These are phyloP conservation scores for Grosmannia huntii DNA, from an alignment of 2,329 filamentous ascomycete genomes.

Conservation along the genomic window DNA sequence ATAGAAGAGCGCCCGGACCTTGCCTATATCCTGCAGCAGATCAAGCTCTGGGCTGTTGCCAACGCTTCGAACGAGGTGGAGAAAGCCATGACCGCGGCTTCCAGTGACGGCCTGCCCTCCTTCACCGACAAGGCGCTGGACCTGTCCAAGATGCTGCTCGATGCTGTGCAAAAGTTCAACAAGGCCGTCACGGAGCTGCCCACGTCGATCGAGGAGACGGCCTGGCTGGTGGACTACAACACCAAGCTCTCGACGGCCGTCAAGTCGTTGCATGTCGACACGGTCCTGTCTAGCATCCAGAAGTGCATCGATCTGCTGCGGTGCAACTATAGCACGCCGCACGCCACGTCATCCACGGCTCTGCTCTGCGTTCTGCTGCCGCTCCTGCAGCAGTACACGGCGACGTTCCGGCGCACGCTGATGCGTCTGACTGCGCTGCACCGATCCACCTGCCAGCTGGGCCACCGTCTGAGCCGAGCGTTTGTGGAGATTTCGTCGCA, in stretches of 20 bases:
- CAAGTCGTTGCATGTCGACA: slow-evolving; percentile 44
- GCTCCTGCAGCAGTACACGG: slow-evolving; percentile 60
- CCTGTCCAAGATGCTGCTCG: slow-evolving; percentile 63
- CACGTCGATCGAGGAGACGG: slow-evolving; percentile 43
- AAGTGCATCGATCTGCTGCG: slow-evolving; percentile 25
- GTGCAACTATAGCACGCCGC: not conserved
- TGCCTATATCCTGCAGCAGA: slow-evolving; percentile 51
- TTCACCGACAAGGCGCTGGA: slow-evolving; percentile 48
- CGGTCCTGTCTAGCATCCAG: slow-evolving; percentile 33
- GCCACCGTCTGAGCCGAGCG: slow-evolving; percentile 60
- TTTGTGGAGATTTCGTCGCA: slow-evolving; percentile 70
- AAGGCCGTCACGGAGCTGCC: slow-evolving; percentile 42
- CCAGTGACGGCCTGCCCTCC: slow-evolving; percentile 19
- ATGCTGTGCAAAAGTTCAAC: slow-evolving; percentile 63
- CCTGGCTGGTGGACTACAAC: slow-evolving; percentile 49
- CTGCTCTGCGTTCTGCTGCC: slow-evolving; percentile 52
- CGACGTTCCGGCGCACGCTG: slow-evolving; percentile 46
- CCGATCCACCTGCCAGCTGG: slow-evolving; percentile 57
- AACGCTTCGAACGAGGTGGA: slow-evolving; percentile 5
- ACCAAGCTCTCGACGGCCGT: slow-evolving; percentile 39
- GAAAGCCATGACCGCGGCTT: slow-evolving; percentile 8
- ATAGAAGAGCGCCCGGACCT: slow-evolving; percentile 41
- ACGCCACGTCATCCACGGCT: slow-evolving; percentile 19
- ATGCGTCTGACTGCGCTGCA: slow-evolving; percentile 52
- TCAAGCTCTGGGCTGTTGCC: slow-evolving; percentile 46